Evolutionary conservation across 345 rosid genomes (phyloP).

Genomic region (Eucalyptus shirleyi): DNA sequence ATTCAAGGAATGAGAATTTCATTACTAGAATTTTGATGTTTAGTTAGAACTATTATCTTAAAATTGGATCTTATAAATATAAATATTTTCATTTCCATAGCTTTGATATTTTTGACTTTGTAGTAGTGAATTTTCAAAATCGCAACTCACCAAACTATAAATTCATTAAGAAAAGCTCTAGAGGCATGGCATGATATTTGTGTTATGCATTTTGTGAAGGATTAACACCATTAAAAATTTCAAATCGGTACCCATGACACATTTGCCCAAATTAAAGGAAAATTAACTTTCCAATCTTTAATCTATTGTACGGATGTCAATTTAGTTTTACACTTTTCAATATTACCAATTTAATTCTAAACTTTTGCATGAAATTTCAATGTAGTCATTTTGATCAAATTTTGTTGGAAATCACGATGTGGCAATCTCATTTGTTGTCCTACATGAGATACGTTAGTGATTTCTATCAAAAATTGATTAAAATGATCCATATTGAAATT

Average conservation of each 20-base stretch:
- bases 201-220: background rate
- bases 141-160: rapidly evolving
- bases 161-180: background rate
- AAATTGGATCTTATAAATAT: background rate
- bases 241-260: background rate
- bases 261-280: background rate
- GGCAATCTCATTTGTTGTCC: background rate
- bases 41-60: background rate
- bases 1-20: background rate
- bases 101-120: background rate
- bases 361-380: background rate
- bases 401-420: rapidly evolving
- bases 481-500: rapidly evolving
- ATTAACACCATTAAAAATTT: background rate
- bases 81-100: background rate
- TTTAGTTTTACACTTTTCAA: rapidly evolving
- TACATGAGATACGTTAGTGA: too few species aligned
- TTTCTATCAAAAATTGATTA: rapidly evolving
- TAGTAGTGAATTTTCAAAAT: background rate
- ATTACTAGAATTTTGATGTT: background rate
- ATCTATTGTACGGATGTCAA: rapidly evolving
- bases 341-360: background rate
- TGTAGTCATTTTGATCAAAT: background rate
- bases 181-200: background rate
- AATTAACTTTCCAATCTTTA: background rate